Evolutionary conservation across 805 yeast genomes (phyloP).

Genomic region (Kuraishia cidri): DNA sequence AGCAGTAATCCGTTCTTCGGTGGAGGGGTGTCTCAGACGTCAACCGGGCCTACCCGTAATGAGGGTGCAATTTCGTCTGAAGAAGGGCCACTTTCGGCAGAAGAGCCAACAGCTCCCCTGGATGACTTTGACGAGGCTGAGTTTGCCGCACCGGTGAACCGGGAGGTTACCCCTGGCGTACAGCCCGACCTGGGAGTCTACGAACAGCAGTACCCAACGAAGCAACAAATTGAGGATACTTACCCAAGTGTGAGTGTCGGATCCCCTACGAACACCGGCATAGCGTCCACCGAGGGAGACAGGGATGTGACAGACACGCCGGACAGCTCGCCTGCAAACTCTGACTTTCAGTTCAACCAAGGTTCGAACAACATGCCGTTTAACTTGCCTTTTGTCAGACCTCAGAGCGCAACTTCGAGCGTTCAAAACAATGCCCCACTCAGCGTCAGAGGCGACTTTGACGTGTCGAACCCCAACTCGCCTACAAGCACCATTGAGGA

Average conservation of each 20-base stretch:
- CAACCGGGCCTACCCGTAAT: no score
- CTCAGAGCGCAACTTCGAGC: conserved; percentile 81
- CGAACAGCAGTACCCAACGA: no score
- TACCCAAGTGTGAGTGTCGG: conserved; percentile 9
- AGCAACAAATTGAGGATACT: no score
- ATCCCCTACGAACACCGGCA: conserved; percentile 11
- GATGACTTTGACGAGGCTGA: conserved; percentile 1
- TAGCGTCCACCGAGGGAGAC: not conserved
- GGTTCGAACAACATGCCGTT: conserved; percentile 10
- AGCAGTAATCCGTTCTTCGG: conserved; percentile 1
- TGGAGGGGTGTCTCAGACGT: no score
- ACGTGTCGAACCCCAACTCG: conserved; percentile 30
- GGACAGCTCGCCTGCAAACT: conserved; percentile 35
- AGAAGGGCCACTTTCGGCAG: no score
- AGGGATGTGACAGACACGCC: conserved; percentile 29
- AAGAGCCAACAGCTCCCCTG: conserved; percentile 2
- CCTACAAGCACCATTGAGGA: conserved; percentile 22
- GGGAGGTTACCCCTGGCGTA: no score
- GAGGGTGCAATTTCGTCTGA: no score
- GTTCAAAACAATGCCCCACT: conserved; percentile 89
- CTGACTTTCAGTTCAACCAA: conserved; percentile 36
- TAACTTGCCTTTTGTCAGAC: conserved; percentile 43
- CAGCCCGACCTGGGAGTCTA: no score
- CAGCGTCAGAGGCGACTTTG: conserved; percentile 76
- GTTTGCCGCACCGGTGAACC: no score